These are phyloP conservation scores for Asterella californica DNA, from an alignment of 225 moss, liverwort and hornwort species.

Conservation along the genomic window DNA sequence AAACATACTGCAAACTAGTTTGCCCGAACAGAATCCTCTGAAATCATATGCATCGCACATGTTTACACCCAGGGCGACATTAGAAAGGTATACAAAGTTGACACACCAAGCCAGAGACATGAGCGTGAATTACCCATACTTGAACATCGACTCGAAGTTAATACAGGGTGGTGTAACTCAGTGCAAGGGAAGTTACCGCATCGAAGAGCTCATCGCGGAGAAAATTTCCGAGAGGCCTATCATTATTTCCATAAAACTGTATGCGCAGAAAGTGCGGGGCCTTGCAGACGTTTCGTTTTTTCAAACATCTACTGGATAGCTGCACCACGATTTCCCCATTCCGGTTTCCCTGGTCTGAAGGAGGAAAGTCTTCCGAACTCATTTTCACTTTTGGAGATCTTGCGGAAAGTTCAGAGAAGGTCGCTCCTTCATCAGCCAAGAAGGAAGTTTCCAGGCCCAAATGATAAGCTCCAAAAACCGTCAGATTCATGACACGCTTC, in stretches of 20 bases:
- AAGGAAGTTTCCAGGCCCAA: constrained; percentile 94
- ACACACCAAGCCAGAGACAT: too few species aligned
- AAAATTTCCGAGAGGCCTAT: constrained; percentile 83
- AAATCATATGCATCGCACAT: too few species aligned
- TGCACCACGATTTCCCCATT: constrained; percentile 66
- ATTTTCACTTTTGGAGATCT: constrained; percentile 42
- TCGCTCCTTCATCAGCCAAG: constrained; percentile 92
- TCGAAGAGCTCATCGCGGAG: constrained; percentile 76
- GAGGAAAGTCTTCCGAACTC: constrained; percentile 63
- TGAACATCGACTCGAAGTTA: too few species aligned
- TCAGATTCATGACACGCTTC: constrained; percentile 80
- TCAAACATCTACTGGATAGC: constrained; percentile 71
- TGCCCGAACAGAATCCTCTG: background rate
- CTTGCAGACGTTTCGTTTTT: constrained; percentile 68
- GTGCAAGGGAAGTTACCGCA: constrained; percentile 42
- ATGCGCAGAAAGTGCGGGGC: constrained; percentile 77
- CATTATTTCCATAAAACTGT: constrained; percentile 60
- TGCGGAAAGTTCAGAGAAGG: constrained; percentile 55
- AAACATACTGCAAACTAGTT: background rate
- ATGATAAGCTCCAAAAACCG: constrained; percentile 93
- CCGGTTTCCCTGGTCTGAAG: constrained; percentile 57
- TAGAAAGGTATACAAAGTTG: too few species aligned
- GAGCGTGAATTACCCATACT: too few species aligned
- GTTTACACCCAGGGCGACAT: too few species aligned
- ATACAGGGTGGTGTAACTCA: too few species aligned